Percentiles rank a stretch among this genome's conserved stretches.
phyloP scores from a whole-genome alignment of 164 flowering plant species.

The Litsea cubeba region DNA sequence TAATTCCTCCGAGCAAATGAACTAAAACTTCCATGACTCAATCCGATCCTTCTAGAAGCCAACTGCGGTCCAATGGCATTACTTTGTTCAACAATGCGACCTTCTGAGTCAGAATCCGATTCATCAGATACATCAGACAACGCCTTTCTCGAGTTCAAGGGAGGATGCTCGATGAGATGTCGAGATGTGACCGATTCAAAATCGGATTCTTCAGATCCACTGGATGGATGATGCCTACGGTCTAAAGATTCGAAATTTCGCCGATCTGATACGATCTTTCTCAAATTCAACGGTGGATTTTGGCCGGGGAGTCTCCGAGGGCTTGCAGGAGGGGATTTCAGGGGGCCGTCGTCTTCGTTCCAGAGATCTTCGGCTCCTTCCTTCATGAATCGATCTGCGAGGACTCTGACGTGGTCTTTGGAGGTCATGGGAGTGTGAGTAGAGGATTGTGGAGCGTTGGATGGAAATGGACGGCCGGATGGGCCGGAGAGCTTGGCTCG shows the following conservation, averaged over 20 bases:
- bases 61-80: too few relatives aligned
- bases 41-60: too few relatives aligned
- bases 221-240: too few relatives aligned
- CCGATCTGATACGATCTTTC: conserved; percentile 24
- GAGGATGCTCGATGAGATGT: too few relatives aligned
- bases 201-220: too few relatives aligned
- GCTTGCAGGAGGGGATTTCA: conserved; percentile 18
- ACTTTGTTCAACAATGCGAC: too few relatives aligned
- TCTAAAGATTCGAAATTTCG: neutral
- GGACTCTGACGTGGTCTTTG: conserved; percentile 57
- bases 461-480: conserved; percentile 9
- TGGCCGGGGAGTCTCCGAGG: neutral
- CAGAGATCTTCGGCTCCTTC: conserved; percentile 89
- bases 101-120: too few relatives aligned
- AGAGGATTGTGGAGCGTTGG: neutral
- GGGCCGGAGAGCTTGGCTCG: conserved; percentile 45
- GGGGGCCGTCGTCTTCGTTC: conserved; percentile 84
- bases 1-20: conserved; percentile 27
- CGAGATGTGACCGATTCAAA: too few relatives aligned
- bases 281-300: conserved; percentile 36
- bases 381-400: conserved; percentile 87
- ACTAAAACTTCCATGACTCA: neutral
- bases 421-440: conserved; percentile 50
- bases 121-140: too few relatives aligned
- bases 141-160: too few relatives aligned